These are phyloP conservation scores for Monosporascus sp. DNA, from an alignment of 2,329 filamentous ascomycete species.

Conservation along the genomic window DNA sequence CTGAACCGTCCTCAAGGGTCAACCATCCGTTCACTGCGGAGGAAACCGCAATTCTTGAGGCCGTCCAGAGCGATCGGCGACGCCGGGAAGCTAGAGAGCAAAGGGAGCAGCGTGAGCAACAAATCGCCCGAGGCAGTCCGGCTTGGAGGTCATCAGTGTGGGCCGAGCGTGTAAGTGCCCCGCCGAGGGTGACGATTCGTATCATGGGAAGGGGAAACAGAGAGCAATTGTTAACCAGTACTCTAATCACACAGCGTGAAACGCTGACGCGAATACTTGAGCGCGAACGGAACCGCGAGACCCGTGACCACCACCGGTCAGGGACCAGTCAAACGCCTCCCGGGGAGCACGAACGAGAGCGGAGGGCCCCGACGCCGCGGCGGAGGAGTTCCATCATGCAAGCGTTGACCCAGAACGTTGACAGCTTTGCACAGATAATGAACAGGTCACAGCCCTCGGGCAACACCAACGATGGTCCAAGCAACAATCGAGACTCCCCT, in stretches of 20 bases:
- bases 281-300: conserved; percentile 24
- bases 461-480: conserved; percentile 11
- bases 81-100: conserved; percentile 39
- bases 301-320: conserved; percentile 21
- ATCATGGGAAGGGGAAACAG: conserved; percentile 10
- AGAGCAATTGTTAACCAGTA: conserved; percentile 9
- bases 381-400: conserved; percentile 26
- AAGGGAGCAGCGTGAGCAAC: conserved; percentile 21
- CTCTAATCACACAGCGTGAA: conserved; percentile 21
- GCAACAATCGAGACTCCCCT: conserved; percentile 18
- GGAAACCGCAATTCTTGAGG: conserved; percentile 53
- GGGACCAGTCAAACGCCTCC: conserved; percentile 16
- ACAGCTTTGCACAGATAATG: conserved; percentile 16
- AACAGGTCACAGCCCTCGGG: conserved; percentile 14
- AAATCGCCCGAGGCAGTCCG: conserved; percentile 13
- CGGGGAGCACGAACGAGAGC: conserved; percentile 24
- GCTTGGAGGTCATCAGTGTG: conserved; percentile 24
- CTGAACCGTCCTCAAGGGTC: conserved; percentile 35
- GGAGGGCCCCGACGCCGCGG: conserved; percentile 23
- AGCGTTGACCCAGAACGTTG: conserved; percentile 21
- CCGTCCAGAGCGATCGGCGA: conserved; percentile 48
- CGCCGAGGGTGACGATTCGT: conserved; percentile 6
- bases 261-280: conserved; percentile 27
- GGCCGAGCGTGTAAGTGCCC: conserved; percentile 28
- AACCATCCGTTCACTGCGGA: conserved; percentile 48